Evolutionary conservation across 2,329 filamentous ascomycete species (phyloP).

Genomic region (Fusarium denticulatum): DNA sequence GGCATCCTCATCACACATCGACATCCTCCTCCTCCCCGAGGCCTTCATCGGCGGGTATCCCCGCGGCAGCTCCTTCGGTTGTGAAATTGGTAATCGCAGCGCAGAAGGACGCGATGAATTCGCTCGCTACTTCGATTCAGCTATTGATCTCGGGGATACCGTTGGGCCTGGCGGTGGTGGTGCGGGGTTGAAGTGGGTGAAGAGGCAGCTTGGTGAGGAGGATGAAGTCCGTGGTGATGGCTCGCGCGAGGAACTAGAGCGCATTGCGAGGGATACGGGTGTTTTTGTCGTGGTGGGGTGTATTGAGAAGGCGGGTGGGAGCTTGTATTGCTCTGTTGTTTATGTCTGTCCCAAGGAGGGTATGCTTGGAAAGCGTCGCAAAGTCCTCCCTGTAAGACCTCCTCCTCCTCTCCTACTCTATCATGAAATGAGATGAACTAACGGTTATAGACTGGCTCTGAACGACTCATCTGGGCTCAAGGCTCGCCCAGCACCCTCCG

Average conservation of each 20-base stretch:
- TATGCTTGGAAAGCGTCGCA: conserved; percentile 84
- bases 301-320: conserved; percentile 83
- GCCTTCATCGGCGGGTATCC: conserved; percentile 94
- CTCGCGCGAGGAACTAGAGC: conserved; percentile 81
- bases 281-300: conserved; percentile 84
- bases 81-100: conserved; percentile 74
- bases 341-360: conserved; percentile 83
- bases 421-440: neutral
- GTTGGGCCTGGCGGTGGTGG: conserved; percentile 67
- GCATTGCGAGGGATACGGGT: conserved; percentile 77
- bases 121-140: conserved; percentile 78
- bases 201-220: conserved; percentile 59
- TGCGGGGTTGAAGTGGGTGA: conserved; percentile 77
- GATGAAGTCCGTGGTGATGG: conserved; percentile 60
- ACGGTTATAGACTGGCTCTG: conserved; percentile 71
- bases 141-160: conserved; percentile 86
- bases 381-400: conserved; percentile 82
- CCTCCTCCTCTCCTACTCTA: conserved; percentile 11
- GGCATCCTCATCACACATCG: conserved; percentile 65
- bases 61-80: conserved; percentile 81
- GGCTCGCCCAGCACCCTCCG: conserved; percentile 81
- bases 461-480: conserved; percentile 89
- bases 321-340: conserved; percentile 82
- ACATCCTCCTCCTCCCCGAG: conserved; percentile 89
- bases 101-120: conserved; percentile 82